These are phyloP conservation scores for Neurospora sp. DNA, from an alignment of 495 filamentous ascomycete species.

Conservation along the genomic window DNA sequence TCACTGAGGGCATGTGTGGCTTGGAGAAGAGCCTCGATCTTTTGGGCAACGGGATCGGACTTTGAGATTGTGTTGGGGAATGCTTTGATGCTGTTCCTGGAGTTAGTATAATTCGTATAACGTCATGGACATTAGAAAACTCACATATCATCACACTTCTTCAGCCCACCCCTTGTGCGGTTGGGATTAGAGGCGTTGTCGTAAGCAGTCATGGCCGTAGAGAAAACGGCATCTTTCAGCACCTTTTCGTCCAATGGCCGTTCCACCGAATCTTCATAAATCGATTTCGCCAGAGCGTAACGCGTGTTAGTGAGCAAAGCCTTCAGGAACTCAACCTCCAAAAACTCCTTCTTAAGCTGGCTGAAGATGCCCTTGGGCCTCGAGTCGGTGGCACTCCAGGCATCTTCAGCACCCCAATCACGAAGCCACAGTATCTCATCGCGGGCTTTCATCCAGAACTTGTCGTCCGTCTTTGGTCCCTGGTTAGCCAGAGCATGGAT, in stretches of 20 bases:
- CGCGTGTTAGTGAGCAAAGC: constrained; percentile 58
- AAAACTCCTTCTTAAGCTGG: constrained; percentile 46
- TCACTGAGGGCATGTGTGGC: constrained; percentile 82
- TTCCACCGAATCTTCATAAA: constrained; percentile 51
- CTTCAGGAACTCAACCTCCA: constrained; percentile 71
- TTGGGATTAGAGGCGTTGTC: constrained; percentile 90
- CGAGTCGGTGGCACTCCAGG: constrained; percentile 15
- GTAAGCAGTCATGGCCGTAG: constrained; percentile 62
- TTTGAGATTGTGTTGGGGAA: constrained; percentile 56
- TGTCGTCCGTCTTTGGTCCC: constrained; percentile 47
- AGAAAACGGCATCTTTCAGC: constrained; percentile 57
- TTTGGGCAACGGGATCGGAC: constrained; percentile 41
- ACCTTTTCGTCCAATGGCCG: constrained; percentile 40
- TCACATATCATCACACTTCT: constrained; percentile 75
- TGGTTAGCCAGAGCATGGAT: constrained; percentile 45
- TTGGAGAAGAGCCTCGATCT: constrained; percentile 58
- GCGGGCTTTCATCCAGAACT: constrained; percentile 57
- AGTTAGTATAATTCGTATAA: constrained; percentile 3
- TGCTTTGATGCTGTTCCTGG: constrained; percentile 46
- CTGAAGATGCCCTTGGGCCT: constrained; percentile 58
- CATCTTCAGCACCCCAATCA: constrained; percentile 56
- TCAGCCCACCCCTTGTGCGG: constrained; percentile 68
- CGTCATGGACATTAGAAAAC: constrained; percentile 14
- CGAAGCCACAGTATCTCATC: constrained; percentile 71
- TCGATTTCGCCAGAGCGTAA: constrained; percentile 55